phyloP scores from a whole-genome alignment of 2,329 filamentous ascomycete genomes.

The Sclerotinia spermophila region DNA sequence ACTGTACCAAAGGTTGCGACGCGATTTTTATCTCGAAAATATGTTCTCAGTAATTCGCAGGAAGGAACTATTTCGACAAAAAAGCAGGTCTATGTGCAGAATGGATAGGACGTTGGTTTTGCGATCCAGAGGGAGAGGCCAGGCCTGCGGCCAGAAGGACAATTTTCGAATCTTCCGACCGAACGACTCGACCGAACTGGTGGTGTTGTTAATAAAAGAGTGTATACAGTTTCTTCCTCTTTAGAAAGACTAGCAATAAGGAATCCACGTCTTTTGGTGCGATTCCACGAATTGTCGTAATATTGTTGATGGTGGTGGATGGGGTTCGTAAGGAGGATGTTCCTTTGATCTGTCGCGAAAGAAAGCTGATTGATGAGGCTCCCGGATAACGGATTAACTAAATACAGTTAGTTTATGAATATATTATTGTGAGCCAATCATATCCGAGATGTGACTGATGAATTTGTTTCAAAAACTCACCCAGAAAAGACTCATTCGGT shows the following conservation, averaged over 20 bases:
- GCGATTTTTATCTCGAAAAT: constrained; percentile 26
- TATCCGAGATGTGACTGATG: constrained; percentile 11
- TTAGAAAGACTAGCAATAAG: constrained; percentile 34
- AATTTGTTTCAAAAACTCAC: constrained; percentile 8
- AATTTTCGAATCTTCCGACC: constrained; percentile 28
- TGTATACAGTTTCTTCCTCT: constrained; percentile 33
- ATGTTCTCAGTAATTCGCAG: constrained; percentile 9
- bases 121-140: constrained; percentile 34
- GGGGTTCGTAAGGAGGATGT: constrained; percentile 16
- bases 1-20: constrained; percentile 25
- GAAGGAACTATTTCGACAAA: constrained; percentile 22
- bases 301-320: constrained; percentile 22
- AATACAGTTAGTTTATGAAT: neutral
- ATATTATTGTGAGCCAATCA: constrained; percentile 6
- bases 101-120: constrained; percentile 27
- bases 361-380: constrained; percentile 18
- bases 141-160: constrained; percentile 28
- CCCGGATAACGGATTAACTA: neutral
- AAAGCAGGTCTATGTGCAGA: constrained; percentile 28
- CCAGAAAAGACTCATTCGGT: neutral
- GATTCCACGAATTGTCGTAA: constrained; percentile 32
- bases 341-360: constrained; percentile 20
- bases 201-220: constrained; percentile 28
- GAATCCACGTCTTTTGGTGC: constrained; percentile 38
- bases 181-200: constrained; percentile 28